Evolutionary conservation across 805 yeast genomes (phyloP), one percentile per base, ranked within the genome.

Genomic region (Crinitomyces ghanaensis): DNA sequence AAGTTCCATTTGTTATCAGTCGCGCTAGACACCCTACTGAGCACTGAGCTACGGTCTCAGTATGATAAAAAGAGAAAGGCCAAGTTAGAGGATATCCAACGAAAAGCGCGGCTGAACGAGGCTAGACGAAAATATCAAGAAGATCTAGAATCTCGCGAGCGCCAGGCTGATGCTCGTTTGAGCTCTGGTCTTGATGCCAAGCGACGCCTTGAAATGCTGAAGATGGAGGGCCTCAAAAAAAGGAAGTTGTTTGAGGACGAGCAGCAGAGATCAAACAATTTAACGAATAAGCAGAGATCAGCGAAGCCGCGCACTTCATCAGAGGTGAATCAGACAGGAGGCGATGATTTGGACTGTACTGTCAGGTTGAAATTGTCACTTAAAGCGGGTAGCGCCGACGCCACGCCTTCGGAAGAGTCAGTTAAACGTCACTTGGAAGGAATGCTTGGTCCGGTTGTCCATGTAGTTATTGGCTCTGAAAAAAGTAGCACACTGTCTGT

Each of bases 221-320:
- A 33, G 35, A 29, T 27, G 35, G 49, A 40, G 30, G 48, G 40
- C 4, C 33, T 26, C 14, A 31, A 28, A 11, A 35, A 35, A 24
- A 19, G 42, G 23, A 30, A 33, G 19, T 23, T 13, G 20, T 39
- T 34, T 14, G 42, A 40, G n/a, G 33, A 40, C 26, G 16, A 30
- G 11, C 15, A n/a, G 9, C 22, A 17, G 23, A 15, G 9, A 22
- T 23, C 15, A n/a, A 11, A 12, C n/a, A n/a, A n/a, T n/a, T n/a
- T n/a, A n/a, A n/a, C n/a, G n/a, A n/a, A n/a, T n/a, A n/a, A n/a
- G n/a, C n/a, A n/a, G n/a, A n/a, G n/a, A n/a, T n/a, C n/a, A n/a
- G n/a, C n/a, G n/a, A n/a, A 63, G 72, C 28, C 57, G 74, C 11
- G 63, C 72, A 0, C 44, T 66, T n/a, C n/a, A n/a, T n/a, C n/a